Percentiles rank a stretch among this genome's conserved stretches.
These are phyloP conservation scores for Parsonsia alboflavescens DNA, from an alignment of 257 asterid species.

Conservation along the genomic window DNA sequence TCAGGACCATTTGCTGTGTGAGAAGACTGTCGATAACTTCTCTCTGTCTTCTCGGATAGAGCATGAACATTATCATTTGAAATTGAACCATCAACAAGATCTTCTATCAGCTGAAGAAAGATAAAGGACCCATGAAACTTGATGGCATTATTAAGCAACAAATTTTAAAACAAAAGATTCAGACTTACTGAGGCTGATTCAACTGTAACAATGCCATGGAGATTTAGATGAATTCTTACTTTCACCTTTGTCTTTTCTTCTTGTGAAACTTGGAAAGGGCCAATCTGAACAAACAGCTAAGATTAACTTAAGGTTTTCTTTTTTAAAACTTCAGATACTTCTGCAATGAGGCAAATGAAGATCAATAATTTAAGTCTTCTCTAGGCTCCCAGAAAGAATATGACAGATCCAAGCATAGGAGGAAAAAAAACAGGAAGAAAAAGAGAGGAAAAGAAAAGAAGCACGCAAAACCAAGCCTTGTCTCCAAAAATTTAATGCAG, in stretches of 20 bases:
- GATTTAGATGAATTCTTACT: slow-evolving; percentile 65
- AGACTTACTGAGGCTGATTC: slow-evolving; percentile 73
- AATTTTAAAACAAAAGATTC: slow-evolving; percentile 11
- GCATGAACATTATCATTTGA: slow-evolving; percentile 27
- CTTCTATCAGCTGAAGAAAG: slow-evolving; percentile 61
- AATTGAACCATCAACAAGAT: slow-evolving; percentile 40
- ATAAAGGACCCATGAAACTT: slow-evolving; percentile 10
- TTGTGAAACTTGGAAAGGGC: slow-evolving; percentile 63
- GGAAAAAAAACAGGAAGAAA: not conserved
- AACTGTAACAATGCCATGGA: slow-evolving; percentile 71
- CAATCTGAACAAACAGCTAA: slow-evolving; percentile 50
- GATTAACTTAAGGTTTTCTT: slow-evolving; percentile 1
- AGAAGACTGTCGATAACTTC: slow-evolving; percentile 36
- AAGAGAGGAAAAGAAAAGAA: not conserved
- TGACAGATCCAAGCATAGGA: not conserved
- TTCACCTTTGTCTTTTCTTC: slow-evolving; percentile 55
- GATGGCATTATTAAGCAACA: slow-evolving; percentile 16
- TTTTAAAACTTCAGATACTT: not conserved
- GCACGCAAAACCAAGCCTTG: not conserved
- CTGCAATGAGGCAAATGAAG: not conserved
- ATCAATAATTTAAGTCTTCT: not conserved
- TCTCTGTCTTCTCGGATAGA: slow-evolving; percentile 44
- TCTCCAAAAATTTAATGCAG: not conserved
- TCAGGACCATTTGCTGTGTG: slow-evolving; percentile 36
- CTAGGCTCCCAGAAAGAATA: not conserved